Base-by-base conservation (phyloP, 2,329 filamentous ascomycete genomes). In the Neonectria magnoliae region DNA sequence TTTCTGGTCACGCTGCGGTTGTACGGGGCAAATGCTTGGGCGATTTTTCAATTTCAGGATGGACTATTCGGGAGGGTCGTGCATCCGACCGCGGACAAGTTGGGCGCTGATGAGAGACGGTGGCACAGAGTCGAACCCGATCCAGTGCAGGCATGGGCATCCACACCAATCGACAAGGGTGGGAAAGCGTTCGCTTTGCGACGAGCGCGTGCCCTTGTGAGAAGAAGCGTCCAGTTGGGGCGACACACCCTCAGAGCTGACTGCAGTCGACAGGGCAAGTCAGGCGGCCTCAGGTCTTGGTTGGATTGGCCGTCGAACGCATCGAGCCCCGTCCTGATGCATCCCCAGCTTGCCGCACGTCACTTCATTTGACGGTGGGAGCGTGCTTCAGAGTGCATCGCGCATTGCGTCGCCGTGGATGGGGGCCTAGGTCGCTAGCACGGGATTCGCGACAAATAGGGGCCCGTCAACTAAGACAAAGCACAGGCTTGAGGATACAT, bases 191-290 rank as follows among this genome's bases (percentile, higher is more conserved):
- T 68, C 60, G 69, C 66, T 64, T 60, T 70, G 67, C 55, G 64
- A 67, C 64, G 66, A 67, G 68, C 61, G 64, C 56, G 60, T 68
- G 72, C 61, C 60, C 72, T 74, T 72, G 70, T 69, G 69, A 68
- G 68, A 62, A 62, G 64, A 65, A 64, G 60, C 38, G 56, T 64
- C 63, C 64, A 54, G 59, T 56, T 67, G 48, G 62, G 62, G 48
- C 56, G 56, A 70, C 67, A 69, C 60, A 65, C 67, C 58, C 60
- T 59, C 62, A 57, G 56, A 55, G 60, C 64, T 64, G 56, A 60
- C 60, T 63, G 64, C 60, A 66, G 64, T 71, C 56, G 57, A 71
- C 61, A 65, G 47, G 62, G 57, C 64, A 64, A 72, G 71, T 73
- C 71, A 73, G 71, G 72, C 72, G 72, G 67, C 52, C 66, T 69